Base-by-base conservation (phyloP, 2,329 filamentous ascomycete species). In the Colletotrichum cuscutae region DNA sequence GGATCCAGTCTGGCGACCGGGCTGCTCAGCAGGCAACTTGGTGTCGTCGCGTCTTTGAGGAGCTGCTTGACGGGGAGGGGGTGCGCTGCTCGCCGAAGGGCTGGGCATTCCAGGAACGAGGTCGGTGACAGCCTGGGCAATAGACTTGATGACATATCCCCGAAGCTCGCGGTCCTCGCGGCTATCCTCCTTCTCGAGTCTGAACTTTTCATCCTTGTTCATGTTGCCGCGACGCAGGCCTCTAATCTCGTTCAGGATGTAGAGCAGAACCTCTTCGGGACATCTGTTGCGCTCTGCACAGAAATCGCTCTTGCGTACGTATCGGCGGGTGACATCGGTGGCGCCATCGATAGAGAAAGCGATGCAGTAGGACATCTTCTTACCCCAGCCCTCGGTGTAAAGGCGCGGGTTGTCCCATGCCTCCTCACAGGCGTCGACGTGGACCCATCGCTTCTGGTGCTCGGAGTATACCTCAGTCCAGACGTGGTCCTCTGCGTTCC, bases 381-480 rank as follows among this genome's bases (percentile, higher is more conserved):
- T 97, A 77, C 93, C 92, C 97, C 97, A 99, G 73, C 95, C 96
- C 83, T 98, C 95, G 7, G 95, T 91, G 83, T 98, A 98, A 11
- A 98, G 88, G 58, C 94, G 89, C 63, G 97, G 97, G 79, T 96
- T 95, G 81, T 99, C 97, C 95, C 95, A 98, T 1, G 94, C 91
- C 80, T 96, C 96, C 81, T 98, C 97, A 79, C 96, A 98, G 42
- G 93, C 92, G 81, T 99, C 97, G 54, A 98, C 95, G 77, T 98
- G 96, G n/a, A 98, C 89, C 97, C 97, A 99, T 80, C 95, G 91
- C 81, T 93, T 92, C 79, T 96, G 93, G 83, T 98, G 95, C 75
- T 97, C 94, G 2, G 95, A 98, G 84, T 98, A 99, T 15, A 98
- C 93, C 79, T 98, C 97, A 1, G 95, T 98, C 97, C 97, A 99